Evolutionary conservation across 768 basidiomycete genomes (phyloP), one percentile per base, ranked within the genome.

Genomic region (Suillus hirtellus): DNA sequence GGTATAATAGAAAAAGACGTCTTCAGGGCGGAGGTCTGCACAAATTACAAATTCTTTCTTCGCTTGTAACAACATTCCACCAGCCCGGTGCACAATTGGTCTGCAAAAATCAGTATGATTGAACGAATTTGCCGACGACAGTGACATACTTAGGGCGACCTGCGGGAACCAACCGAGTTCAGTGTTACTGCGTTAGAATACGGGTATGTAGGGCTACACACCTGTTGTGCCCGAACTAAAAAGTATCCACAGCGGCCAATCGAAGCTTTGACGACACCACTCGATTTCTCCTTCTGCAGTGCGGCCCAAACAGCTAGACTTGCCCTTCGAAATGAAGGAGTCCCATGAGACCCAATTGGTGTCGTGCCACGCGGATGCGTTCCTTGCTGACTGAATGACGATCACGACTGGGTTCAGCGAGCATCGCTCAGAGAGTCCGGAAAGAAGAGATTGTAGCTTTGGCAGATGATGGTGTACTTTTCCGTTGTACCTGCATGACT

Each of bases 181-280:
- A 38, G 31, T 31, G 31, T 31, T 37, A 37, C 31, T 31, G 4
- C 15, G 5, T 54, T 49, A 40, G 24, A 37, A 10, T 24, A 15
- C 21, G 5, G 9, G 24, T 19, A 44, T 9, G 10, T 17, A 27
- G 15, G 21, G 11, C 38, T 46, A 24, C 76, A 66, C 65, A 76
- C 92, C 92, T 40, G 92, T 94, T 37, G 92, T 93, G 12, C 92
- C 92, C 59, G 89, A 90, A 66, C 89, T 90, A 77, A 93, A 93
- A 37, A 93, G 80, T 65, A 94, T 89, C 91, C 91, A 93, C 9
- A 93, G 80, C n/a, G 92, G 92, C 71, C 86, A 81, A 72, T 92
- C 85, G 75, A 93, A 93, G 14, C 80, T 75, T 44, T 82, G 79
- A 55, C 86, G 80, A 58, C 77, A 68, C 84, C 89, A 93, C 65